Evolutionary conservation across 2,329 filamentous ascomycete species (phyloP).

Genomic region (Xylariaceae sp.): DNA sequence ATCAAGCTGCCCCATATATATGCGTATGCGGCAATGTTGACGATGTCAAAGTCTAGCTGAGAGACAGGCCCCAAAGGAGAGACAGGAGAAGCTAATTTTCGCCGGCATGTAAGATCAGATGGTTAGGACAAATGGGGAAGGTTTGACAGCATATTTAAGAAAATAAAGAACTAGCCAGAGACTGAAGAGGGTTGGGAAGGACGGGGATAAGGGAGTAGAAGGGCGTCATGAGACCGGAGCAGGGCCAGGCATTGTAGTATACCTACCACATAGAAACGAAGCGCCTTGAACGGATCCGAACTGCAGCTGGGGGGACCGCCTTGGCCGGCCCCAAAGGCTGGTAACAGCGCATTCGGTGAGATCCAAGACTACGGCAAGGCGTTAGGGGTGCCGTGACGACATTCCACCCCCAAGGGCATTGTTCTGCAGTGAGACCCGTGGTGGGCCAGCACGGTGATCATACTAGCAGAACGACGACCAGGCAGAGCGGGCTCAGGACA

Average conservation of each 20-base stretch:
- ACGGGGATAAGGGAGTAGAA: conserved; percentile 6
- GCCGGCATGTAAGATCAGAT: conserved; percentile 20
- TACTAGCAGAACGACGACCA: too few species aligned
- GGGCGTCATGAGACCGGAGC: conserved; percentile 23
- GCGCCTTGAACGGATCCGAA: too few species aligned
- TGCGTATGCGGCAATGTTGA: conserved; percentile 8
- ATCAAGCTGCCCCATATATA: conserved; percentile 9
- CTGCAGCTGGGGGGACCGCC: too few species aligned
- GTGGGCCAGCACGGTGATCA: too few species aligned
- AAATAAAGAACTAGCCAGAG: conserved; percentile 17
- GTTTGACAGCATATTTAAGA: conserved; percentile 18
- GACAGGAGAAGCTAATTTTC: conserved; percentile 5
- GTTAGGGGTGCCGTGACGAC: too few species aligned
- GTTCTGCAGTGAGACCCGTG: too few species aligned
- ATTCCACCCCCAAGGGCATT: too few species aligned
- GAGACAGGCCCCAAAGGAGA: conserved; percentile 5
- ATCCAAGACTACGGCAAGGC: too few species aligned
- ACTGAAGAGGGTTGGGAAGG: conserved; percentile 13
- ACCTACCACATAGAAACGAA: too few species aligned
- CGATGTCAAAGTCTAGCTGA: conserved; percentile 4
- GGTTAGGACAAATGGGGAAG: conserved; percentile 26
- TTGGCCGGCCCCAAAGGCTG: too few species aligned
- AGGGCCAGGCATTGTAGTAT: conserved; percentile 1
- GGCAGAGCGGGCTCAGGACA: too few species aligned
- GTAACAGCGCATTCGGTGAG: too few species aligned